Percentiles rank a stretch among this genome's conserved stretches.
These are phyloP conservation scores for Parasarocladium wereldwijsianum DNA, from an alignment of 2,329 filamentous ascomycete genomes.

Conservation along the genomic window DNA sequence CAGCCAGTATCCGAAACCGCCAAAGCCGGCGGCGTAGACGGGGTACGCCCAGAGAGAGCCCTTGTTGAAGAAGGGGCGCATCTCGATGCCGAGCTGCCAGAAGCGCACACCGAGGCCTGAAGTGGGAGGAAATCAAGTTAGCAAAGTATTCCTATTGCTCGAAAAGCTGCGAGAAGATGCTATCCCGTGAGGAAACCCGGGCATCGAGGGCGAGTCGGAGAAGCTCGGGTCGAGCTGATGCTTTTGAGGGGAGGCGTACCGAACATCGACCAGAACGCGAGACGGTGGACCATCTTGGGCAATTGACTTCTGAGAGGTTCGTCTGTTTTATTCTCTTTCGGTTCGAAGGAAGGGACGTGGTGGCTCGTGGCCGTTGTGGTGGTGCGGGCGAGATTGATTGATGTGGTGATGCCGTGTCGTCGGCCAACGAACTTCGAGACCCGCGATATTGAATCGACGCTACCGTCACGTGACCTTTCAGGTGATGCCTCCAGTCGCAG, in stretches of 20 bases:
- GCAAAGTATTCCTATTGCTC: neutral
- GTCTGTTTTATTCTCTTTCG: constrained; percentile 5
- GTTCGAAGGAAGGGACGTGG: constrained; percentile 8
- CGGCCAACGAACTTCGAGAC: constrained; percentile 7
- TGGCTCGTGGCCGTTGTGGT: constrained; percentile 10
- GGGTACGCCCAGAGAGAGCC: constrained; percentile 85
- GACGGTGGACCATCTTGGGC: constrained; percentile 42
- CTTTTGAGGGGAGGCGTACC: constrained; percentile 41
- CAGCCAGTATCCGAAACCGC: constrained; percentile 94
- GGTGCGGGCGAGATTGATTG: constrained; percentile 9
- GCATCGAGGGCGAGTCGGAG: constrained; percentile 5
- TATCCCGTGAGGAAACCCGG: neutral
- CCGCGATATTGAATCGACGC: constrained; percentile 6
- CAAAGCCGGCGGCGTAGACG: constrained; percentile 70
- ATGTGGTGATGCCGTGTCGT: constrained; percentile 12
- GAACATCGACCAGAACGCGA: constrained; percentile 82
- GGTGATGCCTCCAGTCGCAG: constrained; percentile 1
- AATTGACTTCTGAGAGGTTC: constrained; percentile 12
- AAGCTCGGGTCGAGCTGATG: constrained; percentile 4
- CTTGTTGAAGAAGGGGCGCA: constrained; percentile 83
- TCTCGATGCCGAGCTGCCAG: constrained; percentile 97
- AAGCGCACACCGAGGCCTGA: constrained; percentile 83
- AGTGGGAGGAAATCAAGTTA: neutral
- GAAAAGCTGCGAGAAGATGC: neutral
- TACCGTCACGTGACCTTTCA: constrained; percentile 6